Percentiles rank a stretch among this genome's conserved stretches.
phyloP scores from a whole-genome alignment of 2,329 filamentous ascomycete species.

The Xenoacremonium recifei region DNA sequence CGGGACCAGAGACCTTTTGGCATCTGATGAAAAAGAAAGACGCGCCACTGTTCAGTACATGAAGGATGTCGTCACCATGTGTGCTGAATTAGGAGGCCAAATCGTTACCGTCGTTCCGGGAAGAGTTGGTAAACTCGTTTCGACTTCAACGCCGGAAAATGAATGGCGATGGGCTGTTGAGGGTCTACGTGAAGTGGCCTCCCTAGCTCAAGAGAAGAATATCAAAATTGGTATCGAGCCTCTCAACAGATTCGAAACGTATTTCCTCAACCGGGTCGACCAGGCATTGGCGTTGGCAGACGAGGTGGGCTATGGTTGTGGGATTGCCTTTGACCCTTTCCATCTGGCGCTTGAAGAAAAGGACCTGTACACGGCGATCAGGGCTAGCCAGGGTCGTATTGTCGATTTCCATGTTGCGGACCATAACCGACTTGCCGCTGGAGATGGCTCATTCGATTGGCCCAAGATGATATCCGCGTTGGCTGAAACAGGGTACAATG shows the following conservation, averaged over 20 bases:
- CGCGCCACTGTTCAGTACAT: constrained; percentile 14
- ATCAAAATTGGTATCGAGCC: constrained; percentile 18
- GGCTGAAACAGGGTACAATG: constrained; percentile 9
- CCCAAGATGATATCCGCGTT: constrained; percentile 11
- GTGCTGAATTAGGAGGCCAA: constrained; percentile 12
- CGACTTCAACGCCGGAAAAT: constrained; percentile 13
- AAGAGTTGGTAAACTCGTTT: constrained; percentile 10
- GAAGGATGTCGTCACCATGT: constrained; percentile 15
- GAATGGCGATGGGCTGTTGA: constrained; percentile 19
- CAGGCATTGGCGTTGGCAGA: constrained; percentile 18
- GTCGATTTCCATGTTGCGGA: constrained; percentile 17
- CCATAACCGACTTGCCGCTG: constrained; percentile 15
- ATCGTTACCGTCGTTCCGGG: constrained; percentile 12
- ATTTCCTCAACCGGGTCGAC: constrained; percentile 18
- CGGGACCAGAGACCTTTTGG: constrained; percentile 15
- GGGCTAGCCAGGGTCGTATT: constrained; percentile 9
- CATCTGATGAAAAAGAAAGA: constrained; percentile 11
- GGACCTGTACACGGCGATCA: constrained; percentile 12
- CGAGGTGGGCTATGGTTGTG: constrained; percentile 12
- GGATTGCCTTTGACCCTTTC: constrained; percentile 17
- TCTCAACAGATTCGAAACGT: constrained; percentile 20
- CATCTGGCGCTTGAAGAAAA: constrained; percentile 15
- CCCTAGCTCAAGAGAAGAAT: constrained; percentile 8
- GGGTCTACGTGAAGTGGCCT: constrained; percentile 10
- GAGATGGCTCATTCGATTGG: constrained; percentile 17